Conservation (phyloP, 2,329 filamentous ascomycete species). For the Cordyceps pruinosa region DNA sequence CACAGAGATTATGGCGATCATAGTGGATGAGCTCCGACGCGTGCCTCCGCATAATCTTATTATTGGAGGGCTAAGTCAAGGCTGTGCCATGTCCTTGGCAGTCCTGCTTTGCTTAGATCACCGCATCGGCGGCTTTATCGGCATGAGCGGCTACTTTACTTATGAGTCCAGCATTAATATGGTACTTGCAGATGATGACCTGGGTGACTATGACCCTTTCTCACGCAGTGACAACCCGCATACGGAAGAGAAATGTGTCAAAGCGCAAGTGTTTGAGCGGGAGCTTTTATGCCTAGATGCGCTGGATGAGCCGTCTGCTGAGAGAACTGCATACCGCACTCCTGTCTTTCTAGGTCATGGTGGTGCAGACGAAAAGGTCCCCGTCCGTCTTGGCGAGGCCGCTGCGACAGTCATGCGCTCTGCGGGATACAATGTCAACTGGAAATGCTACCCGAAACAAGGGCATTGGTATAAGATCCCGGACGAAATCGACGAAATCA, state of each 20-base stretch:
- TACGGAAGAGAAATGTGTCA: conserved; percentile 14
- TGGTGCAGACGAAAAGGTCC: conserved; percentile 32
- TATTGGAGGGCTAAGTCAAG: conserved; percentile 47
- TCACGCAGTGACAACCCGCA: conserved; percentile 12
- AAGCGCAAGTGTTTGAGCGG: conserved; percentile 21
- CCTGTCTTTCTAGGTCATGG: conserved; percentile 40
- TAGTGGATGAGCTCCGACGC: conserved; percentile 26
- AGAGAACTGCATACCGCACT: conserved; percentile 17
- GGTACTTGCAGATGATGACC: conserved; percentile 12
- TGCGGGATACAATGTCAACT: conserved; percentile 29
- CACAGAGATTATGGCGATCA: conserved; percentile 26
- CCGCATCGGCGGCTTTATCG: conserved; percentile 33
- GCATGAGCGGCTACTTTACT: conserved; percentile 41
- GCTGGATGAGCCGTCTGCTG: neutral
- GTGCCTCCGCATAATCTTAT: conserved; percentile 34
- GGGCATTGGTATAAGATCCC: conserved; percentile 44
- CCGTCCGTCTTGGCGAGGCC: conserved; percentile 24
- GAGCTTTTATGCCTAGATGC: neutral
- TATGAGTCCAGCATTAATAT: conserved; percentile 30
- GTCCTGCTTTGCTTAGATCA: conserved; percentile 33
- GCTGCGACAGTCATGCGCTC: conserved; percentile 23
- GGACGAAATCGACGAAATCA: conserved; percentile 30
- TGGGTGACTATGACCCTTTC: conserved; percentile 20
- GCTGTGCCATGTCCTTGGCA: conserved; percentile 40
- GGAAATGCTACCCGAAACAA: conserved; percentile 32